Conservation (phyloP, 1,284 basidiomycete species). For the Cutaneotrichosporon sp. region DNA sequence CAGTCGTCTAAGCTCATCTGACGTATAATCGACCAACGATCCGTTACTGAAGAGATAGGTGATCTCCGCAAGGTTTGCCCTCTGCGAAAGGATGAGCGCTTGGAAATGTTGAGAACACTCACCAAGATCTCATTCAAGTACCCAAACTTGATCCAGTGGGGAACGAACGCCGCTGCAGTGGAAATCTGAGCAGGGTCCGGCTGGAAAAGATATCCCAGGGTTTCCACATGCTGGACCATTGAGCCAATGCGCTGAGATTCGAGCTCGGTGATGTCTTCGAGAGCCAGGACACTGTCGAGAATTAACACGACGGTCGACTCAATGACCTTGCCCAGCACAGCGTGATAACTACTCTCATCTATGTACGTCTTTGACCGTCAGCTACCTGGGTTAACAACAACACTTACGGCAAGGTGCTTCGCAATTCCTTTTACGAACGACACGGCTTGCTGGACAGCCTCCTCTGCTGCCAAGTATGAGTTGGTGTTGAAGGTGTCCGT, state of each 20-base stretch:
- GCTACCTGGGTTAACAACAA: not conserved
- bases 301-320: constrained; percentile 67
- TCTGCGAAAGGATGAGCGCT: constrained; percentile 2
- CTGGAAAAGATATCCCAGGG: constrained; percentile 71
- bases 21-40: constrained; percentile 82
- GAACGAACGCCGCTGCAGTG: constrained; percentile 58
- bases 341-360: constrained; percentile 7
- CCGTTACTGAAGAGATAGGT: constrained; percentile 89
- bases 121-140: constrained; percentile 87
- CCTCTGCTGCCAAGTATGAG: constrained; percentile 25
- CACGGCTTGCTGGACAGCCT: constrained; percentile 44
- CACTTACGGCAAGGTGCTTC: constrained; percentile 66
- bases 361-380: constrained; percentile 15
- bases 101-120: constrained; percentile 34
- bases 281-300: constrained; percentile 66
- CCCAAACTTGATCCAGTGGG: constrained; percentile 90
- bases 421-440: constrained; percentile 63
- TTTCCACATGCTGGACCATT: constrained; percentile 70
- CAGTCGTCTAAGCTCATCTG: constrained; percentile 74
- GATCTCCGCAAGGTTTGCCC: constrained; percentile 85
- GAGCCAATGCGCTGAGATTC: constrained; percentile 81
- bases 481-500: constrained; percentile 50
- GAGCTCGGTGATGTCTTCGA: constrained; percentile 84
- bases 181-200: constrained; percentile 15
- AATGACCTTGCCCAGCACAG: constrained; percentile 64